Conservation (phyloP, 148 eudicot genomes). For the Vaccinium macrocarpon region DNA sequence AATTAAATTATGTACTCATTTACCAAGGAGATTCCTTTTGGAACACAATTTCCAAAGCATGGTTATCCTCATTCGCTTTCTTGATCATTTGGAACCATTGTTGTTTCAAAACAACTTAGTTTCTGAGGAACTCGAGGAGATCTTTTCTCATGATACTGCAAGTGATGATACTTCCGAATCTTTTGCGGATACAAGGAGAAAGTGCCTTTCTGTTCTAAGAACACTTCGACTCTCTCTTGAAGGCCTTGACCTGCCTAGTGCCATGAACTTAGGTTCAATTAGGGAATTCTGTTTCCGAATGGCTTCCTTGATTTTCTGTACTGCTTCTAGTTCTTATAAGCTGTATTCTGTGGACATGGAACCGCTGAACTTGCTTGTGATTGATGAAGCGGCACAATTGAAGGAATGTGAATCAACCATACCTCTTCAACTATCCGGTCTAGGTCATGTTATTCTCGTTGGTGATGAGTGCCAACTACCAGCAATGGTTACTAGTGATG, state of each 20-base stretch:
- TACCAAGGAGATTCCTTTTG: conserved; percentile 38
- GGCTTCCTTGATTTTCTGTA: conserved; percentile 61
- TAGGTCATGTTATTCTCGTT: conserved; percentile 59
- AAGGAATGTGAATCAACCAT: conserved; percentile 73
- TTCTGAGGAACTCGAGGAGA: conserved; percentile 33
- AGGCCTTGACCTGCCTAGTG: conserved; percentile 35
- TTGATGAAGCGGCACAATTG: conserved; percentile 82
- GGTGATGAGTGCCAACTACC: conserved; percentile 82
- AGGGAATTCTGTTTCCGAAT: conserved; percentile 49
- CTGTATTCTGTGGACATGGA: conserved; percentile 33
- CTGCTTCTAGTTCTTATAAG: conserved; percentile 61
- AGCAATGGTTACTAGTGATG: conserved; percentile 63
- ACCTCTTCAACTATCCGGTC: conserved; percentile 60
- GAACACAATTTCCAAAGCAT: conserved; percentile 33
- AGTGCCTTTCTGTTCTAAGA: conserved; percentile 36
- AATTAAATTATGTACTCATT: conserved; percentile 42
- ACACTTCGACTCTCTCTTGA: conserved; percentile 38
- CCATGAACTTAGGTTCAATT: conserved; percentile 15
- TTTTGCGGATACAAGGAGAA: conserved; percentile 26
- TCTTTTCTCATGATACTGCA: conserved; percentile 20
- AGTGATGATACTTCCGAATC: conserved; percentile 16
- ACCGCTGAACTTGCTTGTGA: conserved; percentile 52
- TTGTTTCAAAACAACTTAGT: conserved; percentile 33
- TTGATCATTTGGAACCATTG: conserved; percentile 36
- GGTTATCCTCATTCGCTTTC: conserved; percentile 17